Conservation (phyloP, 495 filamentous ascomycete species). For the Apiosordaria backusii region DNA sequence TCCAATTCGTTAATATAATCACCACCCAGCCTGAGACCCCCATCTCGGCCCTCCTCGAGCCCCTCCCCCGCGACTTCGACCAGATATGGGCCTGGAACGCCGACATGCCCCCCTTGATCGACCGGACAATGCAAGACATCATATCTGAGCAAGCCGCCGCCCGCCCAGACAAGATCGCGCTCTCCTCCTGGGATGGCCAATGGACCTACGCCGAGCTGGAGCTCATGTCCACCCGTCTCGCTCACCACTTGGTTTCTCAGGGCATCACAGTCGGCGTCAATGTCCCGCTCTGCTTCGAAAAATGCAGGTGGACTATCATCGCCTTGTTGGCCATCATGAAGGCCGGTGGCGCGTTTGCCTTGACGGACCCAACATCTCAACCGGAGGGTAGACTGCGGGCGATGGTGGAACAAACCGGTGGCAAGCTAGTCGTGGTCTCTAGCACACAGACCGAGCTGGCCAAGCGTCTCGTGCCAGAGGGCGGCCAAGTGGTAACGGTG, state of each 20-base stretch:
- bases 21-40: constrained; percentile 5
- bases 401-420: constrained; percentile 51
- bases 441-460: constrained; percentile 31
- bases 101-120: constrained; percentile 35
- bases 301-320: constrained; percentile 51
- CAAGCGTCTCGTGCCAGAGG: constrained; percentile 24
- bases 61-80: constrained; percentile 24
- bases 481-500: constrained; percentile 26
- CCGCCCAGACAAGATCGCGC: constrained; percentile 31
- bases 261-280: constrained; percentile 47
- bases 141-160: constrained; percentile 31
- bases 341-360: constrained; percentile 45
- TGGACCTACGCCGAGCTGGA: constrained; percentile 57
- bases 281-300: constrained; percentile 55
- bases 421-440: constrained; percentile 54
- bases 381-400: constrained; percentile 48
- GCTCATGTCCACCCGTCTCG: constrained; percentile 45
- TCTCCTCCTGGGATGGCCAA: constrained; percentile 55
- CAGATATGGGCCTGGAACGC: constrained; percentile 43
- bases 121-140: constrained; percentile 40
- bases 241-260: constrained; percentile 35
- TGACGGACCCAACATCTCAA: constrained; percentile 41
- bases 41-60: constrained; percentile 13
- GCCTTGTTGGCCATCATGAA: constrained; percentile 53
- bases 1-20: constrained; percentile 9